These are phyloP conservation scores for Penicillium angulare DNA, from an alignment of 495 filamentous ascomycete species.

Conservation along the genomic window DNA sequence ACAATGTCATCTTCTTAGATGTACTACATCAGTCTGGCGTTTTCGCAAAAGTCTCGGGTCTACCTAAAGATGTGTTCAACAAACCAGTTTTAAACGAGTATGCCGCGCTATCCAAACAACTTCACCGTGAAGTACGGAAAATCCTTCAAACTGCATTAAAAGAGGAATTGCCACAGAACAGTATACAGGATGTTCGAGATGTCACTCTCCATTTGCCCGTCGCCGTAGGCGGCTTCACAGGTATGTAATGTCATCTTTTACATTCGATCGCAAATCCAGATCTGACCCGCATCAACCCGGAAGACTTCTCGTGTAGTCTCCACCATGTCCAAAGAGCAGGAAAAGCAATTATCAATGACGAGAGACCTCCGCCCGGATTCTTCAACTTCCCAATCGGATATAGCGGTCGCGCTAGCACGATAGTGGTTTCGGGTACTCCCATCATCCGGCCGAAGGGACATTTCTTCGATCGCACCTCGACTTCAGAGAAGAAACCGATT, in stretches of 20 bases:
- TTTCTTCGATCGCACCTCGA: slow-evolving; percentile 45
- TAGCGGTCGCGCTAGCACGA: slow-evolving; percentile 68
- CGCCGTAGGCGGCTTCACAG: slow-evolving; percentile 69
- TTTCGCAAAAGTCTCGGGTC: slow-evolving; percentile 13
- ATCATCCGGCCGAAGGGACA: slow-evolving; percentile 73
- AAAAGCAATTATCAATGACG: slow-evolving; percentile 35
- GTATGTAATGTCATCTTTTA: slow-evolving; percentile 7
- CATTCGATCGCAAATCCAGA: background rate
- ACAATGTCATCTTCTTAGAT: slow-evolving; percentile 38
- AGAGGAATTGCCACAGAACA: slow-evolving; percentile 48
- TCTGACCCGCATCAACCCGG: slow-evolving; percentile 18
- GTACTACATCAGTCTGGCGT: slow-evolving; percentile 49
- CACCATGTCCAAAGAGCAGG: slow-evolving; percentile 32
- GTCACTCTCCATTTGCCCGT: slow-evolving; percentile 75
- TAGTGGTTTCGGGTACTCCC: slow-evolving; percentile 69
- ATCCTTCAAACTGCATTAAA: slow-evolving; percentile 27
- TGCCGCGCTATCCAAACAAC: slow-evolving; percentile 61
- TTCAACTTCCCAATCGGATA: slow-evolving; percentile 52
- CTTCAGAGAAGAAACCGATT: slow-evolving; percentile 22
- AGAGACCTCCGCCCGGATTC: slow-evolving; percentile 28
- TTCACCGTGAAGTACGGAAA: slow-evolving; percentile 62
- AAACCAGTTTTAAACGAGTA: slow-evolving; percentile 71
- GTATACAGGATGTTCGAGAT: slow-evolving; percentile 50
- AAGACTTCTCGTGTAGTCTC: slow-evolving; percentile 69
- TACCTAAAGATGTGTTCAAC: slow-evolving; percentile 20